Conservation (phyloP, 371 early-diverging fungal species). For the Mycotypha africana region DNA sequence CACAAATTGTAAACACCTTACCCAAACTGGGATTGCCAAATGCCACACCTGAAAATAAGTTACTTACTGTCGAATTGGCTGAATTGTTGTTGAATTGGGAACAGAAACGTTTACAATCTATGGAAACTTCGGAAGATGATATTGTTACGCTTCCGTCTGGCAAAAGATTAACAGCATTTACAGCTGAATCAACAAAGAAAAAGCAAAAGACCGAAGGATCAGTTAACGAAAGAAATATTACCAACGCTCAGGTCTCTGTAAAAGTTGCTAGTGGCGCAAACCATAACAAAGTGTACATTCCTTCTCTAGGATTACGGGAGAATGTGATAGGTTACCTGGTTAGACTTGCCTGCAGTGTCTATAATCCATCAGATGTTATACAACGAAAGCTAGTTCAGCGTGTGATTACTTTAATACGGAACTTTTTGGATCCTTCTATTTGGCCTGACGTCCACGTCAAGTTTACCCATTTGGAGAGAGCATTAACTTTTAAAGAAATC, state of each 20-base stretch:
- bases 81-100: constrained; percentile 92
- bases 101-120: constrained; percentile 34
- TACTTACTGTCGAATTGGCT: constrained; percentile 83
- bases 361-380: constrained; percentile 46
- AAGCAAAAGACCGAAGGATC: constrained; percentile 7
- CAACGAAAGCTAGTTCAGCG: constrained; percentile 55
- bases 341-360: constrained; percentile 64
- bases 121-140: not conserved
- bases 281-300: constrained; percentile 39
- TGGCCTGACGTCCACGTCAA: constrained; percentile 62
- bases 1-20: constrained; percentile 81
- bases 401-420: constrained; percentile 55
- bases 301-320: constrained; percentile 56
- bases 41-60: constrained; percentile 82
- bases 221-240: constrained; percentile 3
- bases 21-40: constrained; percentile 87
- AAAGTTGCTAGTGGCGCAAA: not conserved
- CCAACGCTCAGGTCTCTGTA: not conserved
- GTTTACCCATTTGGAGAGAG: constrained; percentile 42
- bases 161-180: constrained; percentile 11
- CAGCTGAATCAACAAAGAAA: constrained; percentile 5
- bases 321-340: constrained; percentile 65
- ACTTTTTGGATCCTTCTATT: constrained; percentile 49
- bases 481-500: constrained; percentile 34
- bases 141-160: constrained; percentile 3